Conservation (phyloP, 495 filamentous ascomycete genomes). For the Sphaerosporella brunnea region DNA sequence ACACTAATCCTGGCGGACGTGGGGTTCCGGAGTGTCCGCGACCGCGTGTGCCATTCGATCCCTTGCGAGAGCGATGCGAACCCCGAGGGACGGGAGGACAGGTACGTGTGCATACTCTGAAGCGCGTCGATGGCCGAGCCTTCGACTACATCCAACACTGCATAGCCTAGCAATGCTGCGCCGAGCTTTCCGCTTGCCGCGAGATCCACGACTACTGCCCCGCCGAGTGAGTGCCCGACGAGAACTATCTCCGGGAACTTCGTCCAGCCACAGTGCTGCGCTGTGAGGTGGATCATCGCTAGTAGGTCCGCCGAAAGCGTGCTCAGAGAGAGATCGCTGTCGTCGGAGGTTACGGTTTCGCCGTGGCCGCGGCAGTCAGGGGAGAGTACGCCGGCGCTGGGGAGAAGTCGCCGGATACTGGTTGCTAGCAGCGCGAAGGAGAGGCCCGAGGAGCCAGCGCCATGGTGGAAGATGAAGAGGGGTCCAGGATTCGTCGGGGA, state of each 20-base stretch:
- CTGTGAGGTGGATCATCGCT: conserved; percentile 46
- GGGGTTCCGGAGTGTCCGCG: conserved; percentile 71
- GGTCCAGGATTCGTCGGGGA: too few species aligned
- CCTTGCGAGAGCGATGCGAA: conserved; percentile 60
- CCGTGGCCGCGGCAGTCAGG: conserved; percentile 79
- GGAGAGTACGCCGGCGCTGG: conserved; percentile 66
- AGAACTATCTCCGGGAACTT: conserved; percentile 57
- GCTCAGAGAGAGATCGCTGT: conserved; percentile 44
- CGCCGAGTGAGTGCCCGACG: conserved; percentile 87
- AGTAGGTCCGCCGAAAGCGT: conserved; percentile 58
- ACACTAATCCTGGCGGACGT: conserved; percentile 69
- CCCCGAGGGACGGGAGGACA: conserved; percentile 60
- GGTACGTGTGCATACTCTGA: conserved; percentile 80
- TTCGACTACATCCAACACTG: conserved; percentile 90
- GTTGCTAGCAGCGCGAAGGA: conserved; percentile 67
- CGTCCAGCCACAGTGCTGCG: conserved; percentile 49
- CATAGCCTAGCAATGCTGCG: conserved; percentile 57
- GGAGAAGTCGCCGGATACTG: conserved; percentile 59
- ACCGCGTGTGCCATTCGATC: conserved; percentile 86
- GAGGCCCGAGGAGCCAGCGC: conserved; percentile 72
- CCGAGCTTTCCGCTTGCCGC: conserved; percentile 41
- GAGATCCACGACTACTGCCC: conserved; percentile 80
- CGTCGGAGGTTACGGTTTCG: conserved; percentile 38
- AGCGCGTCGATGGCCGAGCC: conserved; percentile 76
- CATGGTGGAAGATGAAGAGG: conserved; percentile 78